Evolutionary conservation across 352 stramenopile species (phyloP), one percentile per base, ranked within the genome.

Genomic region (Globisporangium acanthophoron): DNA sequence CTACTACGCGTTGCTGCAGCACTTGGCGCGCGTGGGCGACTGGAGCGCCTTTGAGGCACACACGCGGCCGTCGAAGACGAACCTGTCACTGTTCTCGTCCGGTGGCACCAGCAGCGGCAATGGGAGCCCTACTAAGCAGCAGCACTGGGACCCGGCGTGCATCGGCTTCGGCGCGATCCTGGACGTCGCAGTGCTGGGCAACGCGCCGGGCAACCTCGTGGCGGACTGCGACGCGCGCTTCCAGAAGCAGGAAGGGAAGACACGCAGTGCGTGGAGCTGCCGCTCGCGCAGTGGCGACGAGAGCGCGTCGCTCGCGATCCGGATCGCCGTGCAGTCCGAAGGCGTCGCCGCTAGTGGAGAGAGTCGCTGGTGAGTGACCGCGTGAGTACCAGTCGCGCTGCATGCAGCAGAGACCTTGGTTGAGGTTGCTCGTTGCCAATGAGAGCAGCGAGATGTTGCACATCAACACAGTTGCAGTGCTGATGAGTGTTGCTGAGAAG

Each of bases 101-200:
- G 37, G 13, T 11, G 60, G 45, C 21, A 61, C 61, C 29, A 70
- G 39, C 40, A 58, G 48, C 2, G 33, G 33, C 33, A 37, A 37
- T 37, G 33, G 33, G 33, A 37, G 33, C 33, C 6, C 33, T 6
- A 37, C 33, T 6, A 6, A 65, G 58, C 16, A 33, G 43, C n/a
- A 61, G 54, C 46, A 43, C 31, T 59, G 58, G 18, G 56, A 55
- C 43, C 67, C 68, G 20, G 71, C 66, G 47, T 72, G 64, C 21
- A 86, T 90, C 52, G 83, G 83, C 5, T 90, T 83, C 59, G 83
- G 83, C 47, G 72, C 80, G 18, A 80, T 92, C 39, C 62, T 92
- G 24, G 80, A 90, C 66, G 68, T 89, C n/a, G 74, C 73, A 3
- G 45, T 78, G 24, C 49, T 67, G n/a, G 46, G 62, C n/a, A 58